phyloP scores from a whole-genome alignment of 2,329 filamentous ascomycete genomes.

The Cercospora berteroae region DNA sequence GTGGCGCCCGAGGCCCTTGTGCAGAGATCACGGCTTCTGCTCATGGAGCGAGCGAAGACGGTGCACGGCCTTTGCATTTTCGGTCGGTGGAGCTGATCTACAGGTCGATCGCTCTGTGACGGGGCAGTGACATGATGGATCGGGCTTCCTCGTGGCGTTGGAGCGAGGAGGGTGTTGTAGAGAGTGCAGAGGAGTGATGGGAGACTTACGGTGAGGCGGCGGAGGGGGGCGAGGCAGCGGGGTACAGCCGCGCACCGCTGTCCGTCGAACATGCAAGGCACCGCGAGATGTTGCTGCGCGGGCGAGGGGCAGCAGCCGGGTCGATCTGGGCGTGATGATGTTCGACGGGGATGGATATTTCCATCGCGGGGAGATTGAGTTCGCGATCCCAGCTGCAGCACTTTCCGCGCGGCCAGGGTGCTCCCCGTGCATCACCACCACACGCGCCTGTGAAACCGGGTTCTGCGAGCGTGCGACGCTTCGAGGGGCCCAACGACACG shows the following conservation, averaged over 20 bases:
- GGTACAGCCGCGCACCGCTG: background rate
- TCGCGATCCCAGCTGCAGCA: background rate
- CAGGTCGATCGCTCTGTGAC: background rate
- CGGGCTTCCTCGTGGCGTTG: background rate
- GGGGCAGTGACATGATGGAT: background rate
- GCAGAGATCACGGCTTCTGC: background rate
- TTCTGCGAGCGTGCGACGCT: background rate
- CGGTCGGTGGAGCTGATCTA: background rate
- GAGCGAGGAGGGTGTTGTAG: too few relatives aligned
- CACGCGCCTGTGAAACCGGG: conserved; percentile 11
- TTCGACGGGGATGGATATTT: background rate
- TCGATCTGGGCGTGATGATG: background rate
- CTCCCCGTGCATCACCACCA: background rate
- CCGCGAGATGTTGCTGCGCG: background rate
- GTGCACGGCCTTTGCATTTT: background rate
- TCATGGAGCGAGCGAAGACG: background rate
- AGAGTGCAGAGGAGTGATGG: too few relatives aligned
- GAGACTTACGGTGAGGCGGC: background rate
- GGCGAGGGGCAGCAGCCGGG: background rate
- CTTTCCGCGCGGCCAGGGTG: background rate
- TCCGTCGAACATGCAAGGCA: background rate
- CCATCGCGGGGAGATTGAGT: conserved; percentile 1
- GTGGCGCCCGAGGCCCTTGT: too few relatives aligned
- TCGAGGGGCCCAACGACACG: background rate
- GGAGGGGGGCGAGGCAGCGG: background rate